These are phyloP conservation scores for Lactarius akahatsu DNA, from an alignment of 768 basidiomycete genomes.

Conservation along the genomic window DNA sequence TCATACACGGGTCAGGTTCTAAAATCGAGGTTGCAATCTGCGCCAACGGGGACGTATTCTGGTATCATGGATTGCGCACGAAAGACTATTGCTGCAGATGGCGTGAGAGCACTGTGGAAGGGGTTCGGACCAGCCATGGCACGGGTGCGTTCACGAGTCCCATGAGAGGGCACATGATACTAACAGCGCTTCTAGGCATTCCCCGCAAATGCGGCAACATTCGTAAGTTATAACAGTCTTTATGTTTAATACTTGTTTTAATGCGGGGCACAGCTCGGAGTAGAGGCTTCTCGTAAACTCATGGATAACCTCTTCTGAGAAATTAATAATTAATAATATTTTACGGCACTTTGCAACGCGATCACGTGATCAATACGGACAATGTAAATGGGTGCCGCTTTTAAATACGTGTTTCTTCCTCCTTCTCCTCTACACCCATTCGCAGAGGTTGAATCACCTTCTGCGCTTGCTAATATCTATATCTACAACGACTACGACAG, in stretches of 20 bases:
- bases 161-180: not conserved
- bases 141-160: conserved; percentile 50
- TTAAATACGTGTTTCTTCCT: conserved; percentile 12
- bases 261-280: conserved; percentile 65
- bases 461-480: not conserved
- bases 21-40: conserved; percentile 94
- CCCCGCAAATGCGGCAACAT: conserved; percentile 95
- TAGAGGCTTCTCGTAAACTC: conserved; percentile 83
- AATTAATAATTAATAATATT: not conserved
- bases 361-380: conserved; percentile 15
- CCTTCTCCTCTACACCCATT: conserved; percentile 12
- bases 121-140: conserved; percentile 98
- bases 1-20: conserved; percentile 60
- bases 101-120: conserved; percentile 87
- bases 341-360: conserved; percentile 3
- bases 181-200: conserved; percentile 63
- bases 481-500: conserved; percentile 7
- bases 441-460: conserved; percentile 15
- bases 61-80: conserved; percentile 90
- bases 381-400: not conserved
- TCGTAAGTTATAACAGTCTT: conserved; percentile 51
- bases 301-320: conserved; percentile 66
- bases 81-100: conserved; percentile 90
- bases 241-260: not conserved
- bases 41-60: conserved; percentile 95